Evolutionary conservation across 495 filamentous ascomycete genomes (phyloP), one percentile per base, ranked within the genome.

Genomic region (Gamarada debralockiae): DNA sequence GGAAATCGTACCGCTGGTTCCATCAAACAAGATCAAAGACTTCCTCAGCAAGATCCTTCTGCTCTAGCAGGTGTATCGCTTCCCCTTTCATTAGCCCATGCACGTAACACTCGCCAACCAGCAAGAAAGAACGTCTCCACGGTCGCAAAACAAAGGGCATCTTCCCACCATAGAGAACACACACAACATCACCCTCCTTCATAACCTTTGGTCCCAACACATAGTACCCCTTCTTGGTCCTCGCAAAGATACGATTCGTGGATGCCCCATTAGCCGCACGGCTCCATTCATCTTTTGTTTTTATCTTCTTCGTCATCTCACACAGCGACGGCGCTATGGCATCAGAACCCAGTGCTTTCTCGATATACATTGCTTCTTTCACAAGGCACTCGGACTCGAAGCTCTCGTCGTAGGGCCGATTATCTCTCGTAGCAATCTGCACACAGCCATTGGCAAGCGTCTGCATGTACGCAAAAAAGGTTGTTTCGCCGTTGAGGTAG

Each of bases 41-140:
- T 41, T 42, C 36, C 27, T 52, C 36, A 34, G 24, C 21, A 52
- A 43, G 9, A 27, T 43, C 49, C 13, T 29, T 29, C 49, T 17
- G 9, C 36, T 52, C 22, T 15, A 52, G 24, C 23, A 42, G 5
- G 13, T 52, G 7, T 43, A 55, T 48, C 6, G 52, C 62, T 38
- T 65, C 56, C 15, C 62, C 59, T 23, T 57, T 53, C 60, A 60
- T 65, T 8, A 62, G 45, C 7, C 44, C 53, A 39, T 66, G 27
- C 27, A 48, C 58, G 58, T 65, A 67, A 27, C 55, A 64, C 43
- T 65, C 64, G 0, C 66, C 64, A 8, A 67, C 46, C 18, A 66
- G 52, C 24, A 45, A 24, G 42, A 53, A 60, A 40, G 51, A 24
- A 33, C 48, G 29, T 25, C 31, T 51, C 40, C 18, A 12, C 29